Conservation (phyloP, 2,329 filamentous ascomycete genomes). For the Dothistroma pini region DNA sequence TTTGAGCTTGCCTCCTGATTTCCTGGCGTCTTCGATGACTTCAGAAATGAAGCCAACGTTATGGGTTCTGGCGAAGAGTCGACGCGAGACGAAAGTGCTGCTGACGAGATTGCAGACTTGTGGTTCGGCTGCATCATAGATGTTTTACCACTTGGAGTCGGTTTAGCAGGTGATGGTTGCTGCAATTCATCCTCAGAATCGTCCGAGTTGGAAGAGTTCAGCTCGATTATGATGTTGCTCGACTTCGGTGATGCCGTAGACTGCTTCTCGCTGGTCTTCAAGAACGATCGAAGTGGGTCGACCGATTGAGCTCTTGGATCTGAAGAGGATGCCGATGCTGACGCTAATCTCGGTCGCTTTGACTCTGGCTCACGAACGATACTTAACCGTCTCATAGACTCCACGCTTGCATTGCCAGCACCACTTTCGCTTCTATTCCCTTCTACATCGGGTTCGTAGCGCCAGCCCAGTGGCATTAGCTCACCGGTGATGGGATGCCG, state of each 20-base stretch:
- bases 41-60: constrained; percentile 18
- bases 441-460: constrained; percentile 23
- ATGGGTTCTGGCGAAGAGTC: constrained; percentile 17
- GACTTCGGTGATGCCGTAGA: background rate
- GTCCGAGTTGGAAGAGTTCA: background rate
- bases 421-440: constrained; percentile 4
- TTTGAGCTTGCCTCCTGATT: background rate
- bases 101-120: background rate
- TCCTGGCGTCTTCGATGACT: constrained; percentile 1
- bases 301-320: constrained; percentile 3
- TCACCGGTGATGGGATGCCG: constrained; percentile 31
- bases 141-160: constrained; percentile 6
- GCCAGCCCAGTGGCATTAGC: constrained; percentile 34
- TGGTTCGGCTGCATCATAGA: constrained; percentile 12
- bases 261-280: background rate
- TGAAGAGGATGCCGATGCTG: constrained; percentile 14
- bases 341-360: constrained; percentile 21
- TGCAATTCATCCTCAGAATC: constrained; percentile 11
- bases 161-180: background rate
- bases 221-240: background rate
- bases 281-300: background rate
- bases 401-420: background rate
- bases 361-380: constrained; percentile 18
- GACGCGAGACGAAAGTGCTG: constrained; percentile 3
- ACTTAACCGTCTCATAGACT: constrained; percentile 16